Percentiles rank a stretch among this genome's conserved stretches.
These are phyloP conservation scores for Globisporangium spiculum DNA, from an alignment of 352 stramenopile genomes.

Conservation along the genomic window DNA sequence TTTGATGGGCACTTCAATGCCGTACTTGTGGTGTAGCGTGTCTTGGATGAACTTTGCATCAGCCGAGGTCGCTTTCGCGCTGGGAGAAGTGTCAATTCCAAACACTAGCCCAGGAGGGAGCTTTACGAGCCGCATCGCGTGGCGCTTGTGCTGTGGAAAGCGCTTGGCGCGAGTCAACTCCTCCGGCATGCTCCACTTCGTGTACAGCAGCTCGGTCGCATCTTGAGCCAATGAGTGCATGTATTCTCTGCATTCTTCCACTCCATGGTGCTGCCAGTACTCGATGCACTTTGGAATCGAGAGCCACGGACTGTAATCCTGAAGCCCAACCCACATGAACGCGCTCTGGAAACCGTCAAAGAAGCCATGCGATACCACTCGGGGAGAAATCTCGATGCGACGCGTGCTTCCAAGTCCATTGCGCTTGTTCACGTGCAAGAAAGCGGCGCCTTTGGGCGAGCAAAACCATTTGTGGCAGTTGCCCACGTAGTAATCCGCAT, in stretches of 20 bases:
- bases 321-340: slow-evolving; percentile 92
- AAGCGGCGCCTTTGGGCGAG: slow-evolving; percentile 80
- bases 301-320: slow-evolving; percentile 90
- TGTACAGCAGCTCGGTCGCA: slow-evolving; percentile 59
- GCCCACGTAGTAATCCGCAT: slow-evolving; percentile 90
- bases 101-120: slow-evolving; percentile 58
- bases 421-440: slow-evolving; percentile 79
- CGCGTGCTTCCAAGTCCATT: slow-evolving; percentile 20
- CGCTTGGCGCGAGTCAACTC: slow-evolving; percentile 29
- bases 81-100: slow-evolving; percentile 25
- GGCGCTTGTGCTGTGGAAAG: slow-evolving; percentile 56
- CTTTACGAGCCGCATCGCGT: slow-evolving; percentile 74
- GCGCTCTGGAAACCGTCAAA: slow-evolving; percentile 87
- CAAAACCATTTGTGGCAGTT: slow-evolving; percentile 97
- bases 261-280: slow-evolving; percentile 72
- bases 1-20: slow-evolving; percentile 93
- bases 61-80: slow-evolving; percentile 55
- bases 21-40: slow-evolving; percentile 66
- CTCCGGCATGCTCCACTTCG: slow-evolving; percentile 47
- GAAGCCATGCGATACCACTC: slow-evolving; percentile 90
- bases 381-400: slow-evolving; percentile 39
- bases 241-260: slow-evolving; percentile 44
- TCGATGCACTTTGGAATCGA: slow-evolving; percentile 80
- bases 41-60: slow-evolving; percentile 92
- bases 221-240: slow-evolving; percentile 62